Conservation (phyloP, 164 flowering plant genomes). For the Platanus orientalis region DNA sequence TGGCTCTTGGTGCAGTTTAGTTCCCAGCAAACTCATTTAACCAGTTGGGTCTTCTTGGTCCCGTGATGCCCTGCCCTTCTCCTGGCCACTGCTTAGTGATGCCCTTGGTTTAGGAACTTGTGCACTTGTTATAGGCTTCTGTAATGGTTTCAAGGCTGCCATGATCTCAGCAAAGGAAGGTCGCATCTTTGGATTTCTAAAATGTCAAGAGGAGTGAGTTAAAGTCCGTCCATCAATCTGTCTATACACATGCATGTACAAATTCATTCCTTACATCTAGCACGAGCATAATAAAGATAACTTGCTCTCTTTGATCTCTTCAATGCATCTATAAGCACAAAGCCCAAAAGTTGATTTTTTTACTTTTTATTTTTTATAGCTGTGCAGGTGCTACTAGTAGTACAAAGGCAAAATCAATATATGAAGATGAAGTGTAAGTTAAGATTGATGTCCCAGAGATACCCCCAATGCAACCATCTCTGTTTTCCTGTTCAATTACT, state of each 20-base stretch:
- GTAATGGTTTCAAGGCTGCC: constrained; percentile 81
- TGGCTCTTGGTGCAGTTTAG: not conserved
- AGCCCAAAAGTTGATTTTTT: too few relatives aligned
- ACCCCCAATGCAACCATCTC: too few relatives aligned
- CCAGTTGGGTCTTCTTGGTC: constrained; percentile 18
- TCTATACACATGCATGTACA: not conserved
- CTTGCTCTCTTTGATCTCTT: too few relatives aligned
- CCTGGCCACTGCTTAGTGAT: constrained; percentile 19
- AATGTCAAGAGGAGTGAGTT: constrained; percentile 11
- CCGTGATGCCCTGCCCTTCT: constrained; percentile 24
- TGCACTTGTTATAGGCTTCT: constrained; percentile 58
- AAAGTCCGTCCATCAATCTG: not conserved
- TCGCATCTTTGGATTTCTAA: constrained; percentile 78
- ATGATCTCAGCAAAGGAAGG: constrained; percentile 91
- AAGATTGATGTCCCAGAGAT: too few relatives aligned
- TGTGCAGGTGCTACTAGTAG: too few relatives aligned
- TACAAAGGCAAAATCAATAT: too few relatives aligned
- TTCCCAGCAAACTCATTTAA: constrained; percentile 11
- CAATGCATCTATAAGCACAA: too few relatives aligned
- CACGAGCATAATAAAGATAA: too few relatives aligned
- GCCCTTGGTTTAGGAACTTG: constrained; percentile 46
- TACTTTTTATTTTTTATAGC: too few relatives aligned
- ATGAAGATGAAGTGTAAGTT: too few relatives aligned
- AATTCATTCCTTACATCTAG: too few relatives aligned
- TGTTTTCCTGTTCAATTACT: too few relatives aligned